Conservation (phyloP, 2,329 filamentous ascomycete genomes). For the Ascochyta pisi region DNA sequence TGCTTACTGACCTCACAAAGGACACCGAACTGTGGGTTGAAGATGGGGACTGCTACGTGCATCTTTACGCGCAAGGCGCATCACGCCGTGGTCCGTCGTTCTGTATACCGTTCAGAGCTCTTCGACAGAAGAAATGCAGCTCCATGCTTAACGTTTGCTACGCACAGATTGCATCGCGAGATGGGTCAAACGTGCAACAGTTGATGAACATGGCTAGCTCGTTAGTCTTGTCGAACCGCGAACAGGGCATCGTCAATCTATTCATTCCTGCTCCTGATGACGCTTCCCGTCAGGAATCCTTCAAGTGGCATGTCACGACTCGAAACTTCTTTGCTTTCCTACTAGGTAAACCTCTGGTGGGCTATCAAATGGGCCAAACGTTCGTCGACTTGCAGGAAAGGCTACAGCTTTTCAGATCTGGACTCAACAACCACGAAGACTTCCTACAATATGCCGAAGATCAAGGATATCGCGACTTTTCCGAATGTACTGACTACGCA, state of each 20-base stretch:
- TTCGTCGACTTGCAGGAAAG: conserved; percentile 70
- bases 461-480: conserved; percentile 73
- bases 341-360: conserved; percentile 70
- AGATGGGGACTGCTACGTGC: conserved; percentile 72
- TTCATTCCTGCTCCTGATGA: conserved; percentile 71
- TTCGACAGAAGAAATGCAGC: conserved; percentile 65
- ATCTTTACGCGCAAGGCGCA: conserved; percentile 71
- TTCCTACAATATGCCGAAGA: conserved; percentile 71
- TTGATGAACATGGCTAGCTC: conserved; percentile 28
- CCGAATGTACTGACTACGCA: conserved; percentile 70
- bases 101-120: conserved; percentile 64
- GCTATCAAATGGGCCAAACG: conserved; percentile 68
- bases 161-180: conserved; percentile 39
- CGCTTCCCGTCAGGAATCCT: conserved; percentile 61
- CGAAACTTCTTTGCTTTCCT: conserved; percentile 80
- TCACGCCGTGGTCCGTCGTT: conserved; percentile 73
- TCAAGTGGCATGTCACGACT: conserved; percentile 70
- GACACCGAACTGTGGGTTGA: conserved; percentile 75
- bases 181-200: conserved; percentile 12
- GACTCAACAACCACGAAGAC: conserved; percentile 65
- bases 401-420: conserved; percentile 67
- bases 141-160: conserved; percentile 62
- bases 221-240: conserved; percentile 52
- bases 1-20: conserved; percentile 51
- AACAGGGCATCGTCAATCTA: conserved; percentile 58